Evolutionary conservation across 2,329 filamentous ascomycete species (phyloP).

Genomic region (Chrysosporium queenslandicum): DNA sequence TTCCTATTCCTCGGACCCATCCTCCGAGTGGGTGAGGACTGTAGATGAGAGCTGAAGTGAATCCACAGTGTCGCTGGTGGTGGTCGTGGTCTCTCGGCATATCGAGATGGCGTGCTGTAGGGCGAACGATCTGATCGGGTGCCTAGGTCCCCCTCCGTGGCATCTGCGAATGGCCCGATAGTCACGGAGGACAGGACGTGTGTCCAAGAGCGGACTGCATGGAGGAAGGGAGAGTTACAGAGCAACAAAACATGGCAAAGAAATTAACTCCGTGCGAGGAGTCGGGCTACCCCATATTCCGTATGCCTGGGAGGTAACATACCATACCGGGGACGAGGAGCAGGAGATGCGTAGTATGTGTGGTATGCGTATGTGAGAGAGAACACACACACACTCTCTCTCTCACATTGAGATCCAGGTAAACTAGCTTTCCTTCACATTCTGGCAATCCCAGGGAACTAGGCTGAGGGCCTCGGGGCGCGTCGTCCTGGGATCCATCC

Average conservation of each 20-base stretch:
- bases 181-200: not conserved
- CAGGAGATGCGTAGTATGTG: no score
- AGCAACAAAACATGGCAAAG: no score
- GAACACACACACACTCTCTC: no score
- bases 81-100: not conserved
- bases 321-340: no score
- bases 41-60: not conserved
- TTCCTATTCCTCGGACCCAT: not conserved
- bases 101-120: not conserved
- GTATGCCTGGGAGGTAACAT: not conserved
- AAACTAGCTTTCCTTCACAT: no score
- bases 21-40: not conserved
- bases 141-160: not conserved
- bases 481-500: not conserved
- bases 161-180: not conserved
- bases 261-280: not conserved
- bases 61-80: not conserved
- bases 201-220: not conserved
- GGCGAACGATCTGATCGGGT: not conserved
- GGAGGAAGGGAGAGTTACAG: no score
- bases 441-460: not conserved
- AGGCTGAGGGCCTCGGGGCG: not conserved
- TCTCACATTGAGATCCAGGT: no score
- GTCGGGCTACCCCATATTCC: not conserved
- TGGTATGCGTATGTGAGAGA: not conserved